Percentiles rank a stretch among this genome's conserved stretches.
phyloP scores from a whole-genome alignment of 1,284 basidiomycete genomes.

The Wallemia mellicola region DNA sequence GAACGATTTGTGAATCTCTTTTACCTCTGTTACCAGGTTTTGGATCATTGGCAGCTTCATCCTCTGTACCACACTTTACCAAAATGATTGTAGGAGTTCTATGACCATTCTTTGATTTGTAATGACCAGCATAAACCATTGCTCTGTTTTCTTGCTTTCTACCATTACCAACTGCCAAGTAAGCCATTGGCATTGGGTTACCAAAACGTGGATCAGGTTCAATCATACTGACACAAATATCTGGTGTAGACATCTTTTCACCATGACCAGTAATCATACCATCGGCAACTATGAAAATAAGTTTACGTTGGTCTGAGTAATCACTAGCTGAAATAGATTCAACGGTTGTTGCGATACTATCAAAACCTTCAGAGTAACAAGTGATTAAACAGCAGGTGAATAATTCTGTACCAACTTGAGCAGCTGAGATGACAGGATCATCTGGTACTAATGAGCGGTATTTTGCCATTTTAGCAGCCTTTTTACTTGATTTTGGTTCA shows the following conservation, averaged over 20 bases:
- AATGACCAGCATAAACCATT: constrained; percentile 97
- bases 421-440: constrained; percentile 40
- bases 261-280: constrained; percentile 97
- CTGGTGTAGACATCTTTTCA: constrained; percentile 78
- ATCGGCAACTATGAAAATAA: constrained; percentile 83
- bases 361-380: constrained; percentile 89
- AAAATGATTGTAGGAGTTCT: constrained; percentile 83
- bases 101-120: constrained; percentile 35
- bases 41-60: constrained; percentile 45
- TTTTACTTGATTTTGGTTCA: constrained; percentile 8
- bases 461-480: constrained; percentile 1
- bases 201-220: constrained; percentile 88
- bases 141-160: constrained; percentile 73
- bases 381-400: constrained; percentile 88
- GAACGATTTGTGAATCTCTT: constrained; percentile 87
- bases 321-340: constrained; percentile 70
- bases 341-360: constrained; percentile 63
- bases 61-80: constrained; percentile 82
- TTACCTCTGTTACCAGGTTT: constrained; percentile 98
- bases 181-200: constrained; percentile 84
- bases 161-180: constrained; percentile 65
- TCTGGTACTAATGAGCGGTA: constrained; percentile 15
- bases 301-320: constrained; percentile 71
- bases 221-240: constrained; percentile 72
- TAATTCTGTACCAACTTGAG: constrained; percentile 71